These are phyloP conservation scores for Triticum timopheevii DNA, from an alignment of 176 grass and related monocot genomes.

Conservation along the genomic window DNA sequence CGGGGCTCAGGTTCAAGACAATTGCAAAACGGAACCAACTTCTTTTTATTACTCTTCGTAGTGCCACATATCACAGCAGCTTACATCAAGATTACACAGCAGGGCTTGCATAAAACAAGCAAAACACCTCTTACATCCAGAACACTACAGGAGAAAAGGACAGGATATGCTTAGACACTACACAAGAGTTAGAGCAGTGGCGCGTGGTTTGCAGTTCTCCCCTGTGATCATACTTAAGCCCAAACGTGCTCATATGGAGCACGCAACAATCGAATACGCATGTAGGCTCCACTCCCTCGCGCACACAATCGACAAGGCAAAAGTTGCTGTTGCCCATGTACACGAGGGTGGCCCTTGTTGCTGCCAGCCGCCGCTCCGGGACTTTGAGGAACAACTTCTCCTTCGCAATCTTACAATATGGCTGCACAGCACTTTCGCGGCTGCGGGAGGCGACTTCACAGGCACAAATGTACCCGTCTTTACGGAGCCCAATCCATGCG, in stretches of 20 bases:
- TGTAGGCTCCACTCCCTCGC: background rate
- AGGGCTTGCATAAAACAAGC: background rate
- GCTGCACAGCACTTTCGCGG: background rate
- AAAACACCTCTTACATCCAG: background rate
- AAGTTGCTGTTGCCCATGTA: background rate
- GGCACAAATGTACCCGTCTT: background rate
- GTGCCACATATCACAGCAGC: background rate
- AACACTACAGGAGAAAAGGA: background rate
- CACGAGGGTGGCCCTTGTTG: background rate
- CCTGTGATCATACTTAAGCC: background rate
- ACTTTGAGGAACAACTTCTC: background rate
- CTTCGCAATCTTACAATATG: background rate
- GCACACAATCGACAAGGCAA: background rate
- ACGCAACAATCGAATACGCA: background rate
- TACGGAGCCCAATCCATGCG: background rate
- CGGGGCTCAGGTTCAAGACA: background rate
- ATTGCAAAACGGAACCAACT: background rate
- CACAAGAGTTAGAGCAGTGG: background rate
- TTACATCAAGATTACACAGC: background rate
- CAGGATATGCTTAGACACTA: background rate
- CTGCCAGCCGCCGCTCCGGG: background rate
- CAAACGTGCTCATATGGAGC: constrained; percentile 6
- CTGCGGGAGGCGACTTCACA: background rate
- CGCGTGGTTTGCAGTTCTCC: background rate
- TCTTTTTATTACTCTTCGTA: background rate